phyloP scores from a whole-genome alignment of 2,329 filamentous ascomycete species.

The Exophiala xenobiotica region DNA sequence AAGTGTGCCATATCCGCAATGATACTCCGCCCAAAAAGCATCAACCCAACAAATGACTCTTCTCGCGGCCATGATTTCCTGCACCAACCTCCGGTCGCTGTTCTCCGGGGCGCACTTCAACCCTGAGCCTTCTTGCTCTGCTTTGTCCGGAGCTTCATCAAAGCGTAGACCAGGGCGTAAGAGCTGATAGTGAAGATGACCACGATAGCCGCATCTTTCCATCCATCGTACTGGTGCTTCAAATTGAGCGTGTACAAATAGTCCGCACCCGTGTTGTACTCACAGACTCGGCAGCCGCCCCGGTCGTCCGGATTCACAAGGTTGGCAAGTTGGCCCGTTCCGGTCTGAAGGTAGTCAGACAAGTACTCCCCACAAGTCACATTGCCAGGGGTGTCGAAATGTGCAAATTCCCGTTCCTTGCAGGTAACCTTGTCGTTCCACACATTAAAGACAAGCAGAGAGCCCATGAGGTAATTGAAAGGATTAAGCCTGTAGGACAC shows the following conservation, averaged over 20 bases:
- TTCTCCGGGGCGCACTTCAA: constrained; percentile 16
- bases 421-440: constrained; percentile 53
- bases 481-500: too few species aligned
- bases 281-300: constrained; percentile 58
- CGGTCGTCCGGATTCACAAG: constrained; percentile 61
- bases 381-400: constrained; percentile 44
- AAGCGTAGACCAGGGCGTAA: constrained; percentile 50
- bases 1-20: too few species aligned
- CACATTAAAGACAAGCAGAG: constrained; percentile 54
- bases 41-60: not conserved
- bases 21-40: too few species aligned
- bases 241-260: constrained; percentile 62
- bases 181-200: constrained; percentile 57
- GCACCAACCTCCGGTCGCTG: not conserved
- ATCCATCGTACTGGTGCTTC: constrained; percentile 61
- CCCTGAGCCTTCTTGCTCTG: constrained; percentile 36
- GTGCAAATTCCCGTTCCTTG: constrained; percentile 48
- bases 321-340: constrained; percentile 36
- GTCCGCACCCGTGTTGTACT: constrained; percentile 58
- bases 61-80: not conserved
- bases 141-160: constrained; percentile 42
- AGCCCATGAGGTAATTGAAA: constrained; percentile 62
- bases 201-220: constrained; percentile 64
- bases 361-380: constrained; percentile 62
- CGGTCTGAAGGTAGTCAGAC: constrained; percentile 40